Evolutionary conservation across 345 rosid genomes (phyloP).

Genomic region (Aethionema arabicum): DNA sequence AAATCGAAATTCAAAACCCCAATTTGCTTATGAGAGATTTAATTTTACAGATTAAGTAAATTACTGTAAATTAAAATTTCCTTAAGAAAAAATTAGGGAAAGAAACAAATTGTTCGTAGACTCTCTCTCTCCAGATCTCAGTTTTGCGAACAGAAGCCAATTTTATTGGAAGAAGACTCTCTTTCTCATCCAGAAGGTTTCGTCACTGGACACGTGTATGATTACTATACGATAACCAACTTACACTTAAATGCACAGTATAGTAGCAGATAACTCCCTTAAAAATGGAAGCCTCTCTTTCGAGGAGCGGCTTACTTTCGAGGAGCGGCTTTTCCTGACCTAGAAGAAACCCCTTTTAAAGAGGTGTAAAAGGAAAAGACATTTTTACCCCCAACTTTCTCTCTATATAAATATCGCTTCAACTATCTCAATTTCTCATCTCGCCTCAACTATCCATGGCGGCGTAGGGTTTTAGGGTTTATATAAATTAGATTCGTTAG

Average conservation of each 20-base stretch:
- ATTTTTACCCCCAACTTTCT: not conserved
- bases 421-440: fast-evolving
- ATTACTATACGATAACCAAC: not conserved
- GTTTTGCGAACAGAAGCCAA: not conserved
- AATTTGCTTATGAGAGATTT: constrained; percentile 10
- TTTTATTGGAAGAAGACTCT: constrained; percentile 25
- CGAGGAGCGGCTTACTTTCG: not conserved
- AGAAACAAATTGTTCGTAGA: not conserved
- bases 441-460: not conserved
- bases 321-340: constrained; percentile 21
- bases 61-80: not conserved
- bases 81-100: not conserved
- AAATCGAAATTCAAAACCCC: constrained; percentile 21
- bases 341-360: not conserved
- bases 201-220: not conserved
- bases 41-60: not conserved
- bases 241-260: not conserved
- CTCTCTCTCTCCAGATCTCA: constrained; percentile 23
- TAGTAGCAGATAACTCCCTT: not conserved
- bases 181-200: not conserved
- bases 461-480: not conserved
- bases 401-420: constrained; percentile 27
- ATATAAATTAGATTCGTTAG: not conserved
- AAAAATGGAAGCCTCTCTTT: not conserved
- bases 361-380: not conserved